Evolutionary conservation across 495 filamentous ascomycete genomes (phyloP).

Genomic region (Evernia prunastri): DNA sequence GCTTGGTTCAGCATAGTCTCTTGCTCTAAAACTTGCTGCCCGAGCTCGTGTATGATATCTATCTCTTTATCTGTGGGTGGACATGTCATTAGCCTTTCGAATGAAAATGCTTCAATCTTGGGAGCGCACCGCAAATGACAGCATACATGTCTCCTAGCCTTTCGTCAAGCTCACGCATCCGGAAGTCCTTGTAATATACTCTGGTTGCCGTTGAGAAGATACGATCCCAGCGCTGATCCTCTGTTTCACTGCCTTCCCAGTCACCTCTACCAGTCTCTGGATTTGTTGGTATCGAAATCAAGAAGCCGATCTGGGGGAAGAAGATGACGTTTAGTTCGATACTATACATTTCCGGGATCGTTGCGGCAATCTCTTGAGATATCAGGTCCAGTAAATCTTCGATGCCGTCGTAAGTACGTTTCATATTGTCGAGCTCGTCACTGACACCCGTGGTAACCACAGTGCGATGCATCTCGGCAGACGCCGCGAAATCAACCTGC

Average conservation of each 20-base stretch:
- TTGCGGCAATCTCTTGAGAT: constrained; percentile 52
- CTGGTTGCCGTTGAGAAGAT: constrained; percentile 67
- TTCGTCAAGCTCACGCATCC: constrained; percentile 78
- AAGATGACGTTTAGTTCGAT: constrained; percentile 71
- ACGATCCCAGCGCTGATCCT: constrained; percentile 61
- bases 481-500: constrained; percentile 75
- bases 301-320: constrained; percentile 86
- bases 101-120: neutral
- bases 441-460: constrained; percentile 69
- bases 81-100: constrained; percentile 9
- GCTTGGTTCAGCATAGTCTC: constrained; percentile 58
- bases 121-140: constrained; percentile 63
- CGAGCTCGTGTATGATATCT: constrained; percentile 75
- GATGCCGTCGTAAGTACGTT: constrained; percentile 69
- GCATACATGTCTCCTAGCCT: constrained; percentile 80
- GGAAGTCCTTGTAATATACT: constrained; percentile 80
- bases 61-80: constrained; percentile 70
- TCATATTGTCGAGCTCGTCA: constrained; percentile 68
- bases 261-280: constrained; percentile 52
- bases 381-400: constrained; percentile 63
- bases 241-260: constrained; percentile 55
- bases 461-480: constrained; percentile 64
- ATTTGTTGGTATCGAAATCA: constrained; percentile 67
- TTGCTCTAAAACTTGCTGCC: constrained; percentile 62
- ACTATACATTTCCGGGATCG: constrained; percentile 55